A percentile compares a stretch with the other conserved stretches of the same genome.
phyloP scores from a whole-genome alignment of 1,284 basidiomycete species.

The Erythrobasidium hasegawianum region DNA sequence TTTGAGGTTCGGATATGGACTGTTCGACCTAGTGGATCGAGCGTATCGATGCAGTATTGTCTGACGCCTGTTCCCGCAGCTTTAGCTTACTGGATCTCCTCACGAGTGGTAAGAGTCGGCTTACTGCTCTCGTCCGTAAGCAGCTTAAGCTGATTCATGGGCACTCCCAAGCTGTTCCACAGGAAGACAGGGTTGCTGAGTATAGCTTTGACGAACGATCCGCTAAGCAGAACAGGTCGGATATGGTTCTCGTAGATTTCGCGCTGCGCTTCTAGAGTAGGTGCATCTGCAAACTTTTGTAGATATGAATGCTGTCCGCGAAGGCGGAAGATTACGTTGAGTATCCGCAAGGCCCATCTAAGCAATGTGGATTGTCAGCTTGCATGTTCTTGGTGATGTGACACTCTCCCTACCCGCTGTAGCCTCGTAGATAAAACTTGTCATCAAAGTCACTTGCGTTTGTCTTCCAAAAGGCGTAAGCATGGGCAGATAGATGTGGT shows the following conservation, averaged over 20 bases:
- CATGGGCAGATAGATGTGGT: conserved; percentile 67
- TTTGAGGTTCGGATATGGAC: conserved; percentile 55
- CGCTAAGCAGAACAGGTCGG: conserved; percentile 64
- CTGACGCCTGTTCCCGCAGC: conserved; percentile 10
- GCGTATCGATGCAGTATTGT: conserved; percentile 54
- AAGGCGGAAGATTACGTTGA: conserved; percentile 60
- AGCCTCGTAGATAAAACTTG: conserved; percentile 70
- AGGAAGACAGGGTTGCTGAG: conserved; percentile 56
- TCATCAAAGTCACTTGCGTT: conserved; percentile 63
- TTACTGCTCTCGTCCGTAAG: conserved; percentile 26
- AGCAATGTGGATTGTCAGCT: too few species aligned
- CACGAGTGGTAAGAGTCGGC: neutral
- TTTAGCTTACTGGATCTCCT: neutral
- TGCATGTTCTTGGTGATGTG: too few species aligned
- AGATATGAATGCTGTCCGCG: conserved; percentile 62
- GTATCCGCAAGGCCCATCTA: conserved; percentile 66
- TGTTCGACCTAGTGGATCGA: conserved; percentile 61
- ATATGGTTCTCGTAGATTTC: conserved; percentile 62
- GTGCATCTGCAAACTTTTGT: conserved; percentile 58
- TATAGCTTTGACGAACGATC: conserved; percentile 56
- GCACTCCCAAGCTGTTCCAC: conserved; percentile 79
- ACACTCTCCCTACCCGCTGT: conserved; percentile 54
- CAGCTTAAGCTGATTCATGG: conserved; percentile 63
- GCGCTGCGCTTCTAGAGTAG: conserved; percentile 61
- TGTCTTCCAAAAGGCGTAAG: conserved; percentile 72